phyloP scores from a whole-genome alignment of 129 eudicot genomes.

The Flaveria brownii region DNA sequence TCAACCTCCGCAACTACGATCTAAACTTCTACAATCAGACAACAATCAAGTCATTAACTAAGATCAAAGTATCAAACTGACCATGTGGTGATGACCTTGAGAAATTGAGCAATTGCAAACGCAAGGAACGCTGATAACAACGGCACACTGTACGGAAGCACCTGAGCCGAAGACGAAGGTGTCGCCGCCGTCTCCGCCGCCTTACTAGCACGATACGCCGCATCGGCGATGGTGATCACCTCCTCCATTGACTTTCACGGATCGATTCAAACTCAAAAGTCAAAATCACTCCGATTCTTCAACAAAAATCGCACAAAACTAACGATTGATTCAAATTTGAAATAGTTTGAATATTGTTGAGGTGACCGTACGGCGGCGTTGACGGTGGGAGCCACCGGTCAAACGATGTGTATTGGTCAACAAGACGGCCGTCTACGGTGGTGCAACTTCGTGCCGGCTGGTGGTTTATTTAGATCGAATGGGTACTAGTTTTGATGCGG shows the following conservation, averaged over 20 bases:
- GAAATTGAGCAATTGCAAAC: slow-evolving; percentile 57
- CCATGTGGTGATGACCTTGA: slow-evolving; percentile 64
- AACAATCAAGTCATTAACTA: slow-evolving; percentile 6
- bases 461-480: not conserved
- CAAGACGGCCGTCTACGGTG: slow-evolving; percentile 21
- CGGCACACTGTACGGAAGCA: slow-evolving; percentile 45
- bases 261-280: slow-evolving; percentile 20
- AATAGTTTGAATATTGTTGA: slow-evolving; percentile 2
- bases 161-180: slow-evolving; percentile 38
- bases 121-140: slow-evolving; percentile 58
- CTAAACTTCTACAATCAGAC: slow-evolving; percentile 1
- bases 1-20: not conserved
- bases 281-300: not conserved
- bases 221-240: slow-evolving; percentile 54
- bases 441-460: not conserved
- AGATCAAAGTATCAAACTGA: slow-evolving; percentile 31
- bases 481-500: slow-evolving; percentile 30
- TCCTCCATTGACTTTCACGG: slow-evolving; percentile 40
- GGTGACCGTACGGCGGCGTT: slow-evolving; percentile 27
- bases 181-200: slow-evolving; percentile 29
- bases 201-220: slow-evolving; percentile 37
- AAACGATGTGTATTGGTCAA: slow-evolving; percentile 4
- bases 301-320: not conserved
- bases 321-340: not conserved
- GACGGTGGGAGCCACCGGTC: slow-evolving; percentile 18